Evolutionary conservation across 768 basidiomycete species (phyloP), one percentile per base, ranked within the genome.

Genomic region (Hypholoma sublateritium): DNA sequence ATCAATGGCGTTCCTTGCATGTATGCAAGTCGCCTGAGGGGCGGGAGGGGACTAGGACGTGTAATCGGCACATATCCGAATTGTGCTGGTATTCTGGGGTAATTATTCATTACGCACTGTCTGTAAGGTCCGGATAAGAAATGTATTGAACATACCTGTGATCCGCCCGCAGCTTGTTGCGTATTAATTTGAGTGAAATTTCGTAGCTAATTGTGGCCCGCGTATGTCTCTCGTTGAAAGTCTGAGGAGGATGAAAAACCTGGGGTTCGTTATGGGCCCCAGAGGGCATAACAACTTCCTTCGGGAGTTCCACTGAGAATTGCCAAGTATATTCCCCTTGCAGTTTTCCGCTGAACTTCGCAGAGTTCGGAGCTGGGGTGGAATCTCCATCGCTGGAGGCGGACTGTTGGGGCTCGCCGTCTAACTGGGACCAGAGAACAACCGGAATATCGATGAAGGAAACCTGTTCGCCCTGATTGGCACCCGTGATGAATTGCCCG

Each of bases 181-280:
- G 61, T 8, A 62, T 59, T 13, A 76, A 67, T 32, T 68, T 67
- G 12, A 78, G 66, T 25, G 53, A 60, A 3, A 77, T 50, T 41
- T 76, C 71, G 44, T 80, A 80, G 34, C 69, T 67, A 16, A 78
- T 65, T 53, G 70, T 76, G 2, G 68, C 76, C 17, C 71, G 67
- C 0, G 71, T 69, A 58, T 74, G 70, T 17, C 74, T 68, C 59
- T 78, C 77, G 34, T 69, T 65, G 55, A 78, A 79, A 1, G 73
- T 74, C 60, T 76, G 72, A 1, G 76, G 77, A 39, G 71, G 72
- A 21, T 59, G 57, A 56, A 68, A 76, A 1, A 66, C 53, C 42
- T 67, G 62, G 7, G 53, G 44, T 24, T 60, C 64, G 8, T 67
- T 64, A 32, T 58, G 61, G 25, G 61, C 56, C n/a, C 60, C 62